Evolutionary conservation across 345 rosid genomes (phyloP).

Genomic region (Eucalyptus curtisii): DNA sequence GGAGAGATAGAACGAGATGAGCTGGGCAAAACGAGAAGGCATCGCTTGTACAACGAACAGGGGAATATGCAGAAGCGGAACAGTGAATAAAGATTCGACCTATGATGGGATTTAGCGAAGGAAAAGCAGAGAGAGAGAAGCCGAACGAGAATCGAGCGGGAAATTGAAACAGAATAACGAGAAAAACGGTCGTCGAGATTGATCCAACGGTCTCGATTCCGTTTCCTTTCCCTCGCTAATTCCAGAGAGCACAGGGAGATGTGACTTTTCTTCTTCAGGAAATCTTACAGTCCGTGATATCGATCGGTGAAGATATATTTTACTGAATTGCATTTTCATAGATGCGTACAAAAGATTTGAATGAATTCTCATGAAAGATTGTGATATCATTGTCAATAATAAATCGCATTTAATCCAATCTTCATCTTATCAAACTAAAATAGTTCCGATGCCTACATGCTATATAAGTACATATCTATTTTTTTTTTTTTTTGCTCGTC

Average conservation of each 20-base stretch:
- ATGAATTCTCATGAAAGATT: not conserved
- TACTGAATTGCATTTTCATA: not conserved
- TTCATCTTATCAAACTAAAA: not conserved
- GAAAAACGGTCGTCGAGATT: not conserved
- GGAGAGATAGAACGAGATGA: not conserved
- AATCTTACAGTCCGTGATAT: not conserved
- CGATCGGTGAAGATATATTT: not conserved
- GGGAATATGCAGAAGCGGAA: not conserved
- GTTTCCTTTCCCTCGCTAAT: not conserved
- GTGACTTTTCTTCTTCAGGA: not conserved
- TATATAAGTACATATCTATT: not conserved
- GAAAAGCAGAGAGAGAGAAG: not conserved
- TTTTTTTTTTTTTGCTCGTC: fast-evolving
- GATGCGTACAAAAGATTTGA: not conserved
- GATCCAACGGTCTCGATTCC: not conserved
- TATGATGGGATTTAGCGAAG: not conserved
- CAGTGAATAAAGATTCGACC: not conserved
- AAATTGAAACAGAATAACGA: not conserved
- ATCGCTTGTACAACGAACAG: conserved; percentile 7
- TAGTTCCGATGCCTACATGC: not conserved
- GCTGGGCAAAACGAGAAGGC: not conserved
- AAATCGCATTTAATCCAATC: not conserved
- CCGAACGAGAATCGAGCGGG: not conserved
- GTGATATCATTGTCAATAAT: not conserved
- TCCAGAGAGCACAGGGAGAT: not conserved